Percentiles rank a stretch among this genome's conserved stretches.
Conservation (phyloP, 2,329 filamentous ascomycete species). For the Elsinoe arachidis region DNA sequence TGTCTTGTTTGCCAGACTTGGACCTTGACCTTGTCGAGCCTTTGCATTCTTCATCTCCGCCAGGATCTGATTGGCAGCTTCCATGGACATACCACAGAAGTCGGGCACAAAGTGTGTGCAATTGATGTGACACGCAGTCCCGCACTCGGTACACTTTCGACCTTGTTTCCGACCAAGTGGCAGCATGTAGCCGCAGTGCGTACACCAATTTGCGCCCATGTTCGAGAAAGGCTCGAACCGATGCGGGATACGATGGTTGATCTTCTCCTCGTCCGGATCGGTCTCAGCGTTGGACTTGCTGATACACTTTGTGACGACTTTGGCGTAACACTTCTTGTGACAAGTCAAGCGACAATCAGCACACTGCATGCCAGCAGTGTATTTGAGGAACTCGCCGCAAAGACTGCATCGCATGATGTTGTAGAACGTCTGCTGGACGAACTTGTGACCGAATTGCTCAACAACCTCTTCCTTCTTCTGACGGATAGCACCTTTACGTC, state of each 20-base stretch:
- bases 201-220: conserved; percentile 98
- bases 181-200: conserved; percentile 92
- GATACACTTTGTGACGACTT: conserved; percentile 98
- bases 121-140: conserved; percentile 78
- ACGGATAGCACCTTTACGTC: conserved; percentile 89
- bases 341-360: conserved; percentile 99
- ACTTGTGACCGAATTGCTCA: conserved; percentile 99
- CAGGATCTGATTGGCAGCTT: conserved; percentile 86
- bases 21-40: conserved; percentile 48
- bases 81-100: conserved; percentile 99
- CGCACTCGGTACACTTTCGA: conserved; percentile 90
- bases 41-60: conserved; percentile 77
- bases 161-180: conserved; percentile 93
- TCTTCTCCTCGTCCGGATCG: conserved; percentile 97
- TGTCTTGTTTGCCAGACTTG: conserved; percentile 55
- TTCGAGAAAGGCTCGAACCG: conserved; percentile 95
- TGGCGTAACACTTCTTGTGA: conserved; percentile 92
- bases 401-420: conserved; percentile 99
- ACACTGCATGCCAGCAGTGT: conserved; percentile 97
- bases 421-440: conserved; percentile 97
- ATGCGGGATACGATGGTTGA: conserved; percentile 98
- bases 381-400: conserved; percentile 96
- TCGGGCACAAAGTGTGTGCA: conserved; percentile 95
- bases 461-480: conserved; percentile 97
- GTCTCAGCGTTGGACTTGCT: conserved; percentile 98